Conservation (phyloP, 768 basidiomycete genomes). For the Tylopilus balloui region DNA sequence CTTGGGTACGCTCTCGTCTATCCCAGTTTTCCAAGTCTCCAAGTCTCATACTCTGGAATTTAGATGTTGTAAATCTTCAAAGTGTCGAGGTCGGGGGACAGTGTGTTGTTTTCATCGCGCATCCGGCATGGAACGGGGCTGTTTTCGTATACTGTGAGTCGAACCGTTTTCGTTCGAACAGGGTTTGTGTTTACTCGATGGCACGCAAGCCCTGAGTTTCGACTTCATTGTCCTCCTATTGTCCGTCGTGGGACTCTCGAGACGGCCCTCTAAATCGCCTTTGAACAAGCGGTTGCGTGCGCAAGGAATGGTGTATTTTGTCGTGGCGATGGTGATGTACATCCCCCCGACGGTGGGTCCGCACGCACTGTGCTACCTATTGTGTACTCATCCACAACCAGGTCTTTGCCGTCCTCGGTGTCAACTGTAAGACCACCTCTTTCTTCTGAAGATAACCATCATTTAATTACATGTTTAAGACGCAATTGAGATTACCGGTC, state of each 20-base stretch:
- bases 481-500: constrained; percentile 1
- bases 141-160: constrained; percentile 21
- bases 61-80: constrained; percentile 15
- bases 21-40: neutral
- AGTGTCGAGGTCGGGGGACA: neutral
- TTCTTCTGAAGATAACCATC: neutral
- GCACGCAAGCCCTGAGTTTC: constrained; percentile 17
- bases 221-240: constrained; percentile 22
- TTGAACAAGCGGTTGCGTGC: constrained; percentile 14
- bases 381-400: neutral
- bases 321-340: constrained; percentile 13
- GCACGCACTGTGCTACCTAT: no score
- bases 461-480: constrained; percentile 3
- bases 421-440: neutral
- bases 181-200: neutral
- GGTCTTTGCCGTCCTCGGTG: constrained; percentile 12
- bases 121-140: constrained; percentile 1
- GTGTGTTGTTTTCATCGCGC: neutral
- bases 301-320: constrained; percentile 24
- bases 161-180: neutral
- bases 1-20: constrained; percentile 5
- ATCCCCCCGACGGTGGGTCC: constrained; percentile 11
- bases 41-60: neutral
- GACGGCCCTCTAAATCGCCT: constrained; percentile 11
- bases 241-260: constrained; percentile 14